phyloP scores from a whole-genome alignment of 2,329 filamentous ascomycete genomes.

The Periconia digitata region DNA sequence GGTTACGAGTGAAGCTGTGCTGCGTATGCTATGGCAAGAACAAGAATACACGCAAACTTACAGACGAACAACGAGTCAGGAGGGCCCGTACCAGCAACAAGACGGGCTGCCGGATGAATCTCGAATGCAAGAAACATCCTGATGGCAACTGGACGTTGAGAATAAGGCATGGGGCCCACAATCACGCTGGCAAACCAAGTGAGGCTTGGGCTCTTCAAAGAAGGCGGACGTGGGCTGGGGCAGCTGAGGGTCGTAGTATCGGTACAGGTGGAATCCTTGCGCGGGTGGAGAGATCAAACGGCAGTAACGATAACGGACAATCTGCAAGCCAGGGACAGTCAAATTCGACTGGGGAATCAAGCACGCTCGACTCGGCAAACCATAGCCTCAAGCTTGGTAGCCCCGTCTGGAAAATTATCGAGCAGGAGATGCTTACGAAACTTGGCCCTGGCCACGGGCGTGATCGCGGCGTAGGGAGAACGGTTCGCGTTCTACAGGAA shows the following conservation, averaged over 20 bases:
- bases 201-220: constrained; percentile 37
- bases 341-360: not conserved
- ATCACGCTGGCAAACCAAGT: constrained; percentile 30
- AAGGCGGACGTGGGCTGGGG: constrained; percentile 34
- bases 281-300: not conserved
- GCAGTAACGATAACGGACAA: not conserved
- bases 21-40: constrained; percentile 40
- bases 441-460: constrained; percentile 25
- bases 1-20: constrained; percentile 38
- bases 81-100: constrained; percentile 39
- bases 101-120: constrained; percentile 41
- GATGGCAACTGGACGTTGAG: constrained; percentile 34
- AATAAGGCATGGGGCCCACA: constrained; percentile 32
- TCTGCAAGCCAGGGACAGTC: not conserved
- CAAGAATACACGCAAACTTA: constrained; percentile 41
- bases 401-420: constrained; percentile 37
- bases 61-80: constrained; percentile 35
- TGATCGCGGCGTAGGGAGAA: constrained; percentile 35
- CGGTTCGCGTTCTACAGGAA: constrained; percentile 32
- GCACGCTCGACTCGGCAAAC: constrained; percentile 8
- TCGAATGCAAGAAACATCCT: constrained; percentile 35
- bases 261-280: constrained; percentile 36
- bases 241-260: constrained; percentile 27
- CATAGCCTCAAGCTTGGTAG: constrained; percentile 32
- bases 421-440: constrained; percentile 38